Percentiles rank a stretch among this genome's conserved stretches.
Conservation (phyloP, 768 basidiomycete genomes). For the Phallus indusiatus region DNA sequence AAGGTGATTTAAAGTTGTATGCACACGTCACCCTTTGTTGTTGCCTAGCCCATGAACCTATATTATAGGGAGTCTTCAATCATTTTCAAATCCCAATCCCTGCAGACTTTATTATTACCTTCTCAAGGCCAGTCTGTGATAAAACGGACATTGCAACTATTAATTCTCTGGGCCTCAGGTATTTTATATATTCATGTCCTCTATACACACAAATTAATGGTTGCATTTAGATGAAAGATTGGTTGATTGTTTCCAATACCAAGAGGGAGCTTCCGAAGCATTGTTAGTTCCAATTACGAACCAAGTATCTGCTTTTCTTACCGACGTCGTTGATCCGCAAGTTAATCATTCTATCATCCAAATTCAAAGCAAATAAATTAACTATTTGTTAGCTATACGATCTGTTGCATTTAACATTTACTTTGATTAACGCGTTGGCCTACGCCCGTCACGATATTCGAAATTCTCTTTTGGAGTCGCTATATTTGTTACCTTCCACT, state of each 20-base stretch:
- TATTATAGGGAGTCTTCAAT: slow-evolving; percentile 31
- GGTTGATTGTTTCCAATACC: slow-evolving; percentile 30
- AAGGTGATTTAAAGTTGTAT: slow-evolving; percentile 31
- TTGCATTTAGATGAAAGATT: slow-evolving; percentile 31
- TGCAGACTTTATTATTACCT: slow-evolving; percentile 40
- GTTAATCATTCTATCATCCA: neutral
- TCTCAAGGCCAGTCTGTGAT: slow-evolving; percentile 46
- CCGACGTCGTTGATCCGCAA: neutral
- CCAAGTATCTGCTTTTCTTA: slow-evolving; percentile 8
- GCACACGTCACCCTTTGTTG: slow-evolving; percentile 6
- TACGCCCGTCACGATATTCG: slow-evolving; percentile 30
- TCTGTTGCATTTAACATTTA: slow-evolving; percentile 21
- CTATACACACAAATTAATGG: neutral
- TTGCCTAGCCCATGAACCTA: neutral
- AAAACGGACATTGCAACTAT: slow-evolving; percentile 35
- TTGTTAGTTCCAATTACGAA: slow-evolving; percentile 9
- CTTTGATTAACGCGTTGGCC: slow-evolving; percentile 31
- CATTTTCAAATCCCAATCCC: slow-evolving; percentile 28
- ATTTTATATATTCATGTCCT: slow-evolving; percentile 9
- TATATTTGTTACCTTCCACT: slow-evolving; percentile 54
- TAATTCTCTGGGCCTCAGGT: slow-evolving; percentile 50
- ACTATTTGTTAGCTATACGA: neutral
- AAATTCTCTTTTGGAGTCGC: slow-evolving; percentile 35
- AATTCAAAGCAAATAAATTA: neutral
- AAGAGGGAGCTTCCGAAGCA: slow-evolving; percentile 12